Base-by-base conservation (phyloP, 257 asterid genomes). In the Gentiana dahurica region DNA sequence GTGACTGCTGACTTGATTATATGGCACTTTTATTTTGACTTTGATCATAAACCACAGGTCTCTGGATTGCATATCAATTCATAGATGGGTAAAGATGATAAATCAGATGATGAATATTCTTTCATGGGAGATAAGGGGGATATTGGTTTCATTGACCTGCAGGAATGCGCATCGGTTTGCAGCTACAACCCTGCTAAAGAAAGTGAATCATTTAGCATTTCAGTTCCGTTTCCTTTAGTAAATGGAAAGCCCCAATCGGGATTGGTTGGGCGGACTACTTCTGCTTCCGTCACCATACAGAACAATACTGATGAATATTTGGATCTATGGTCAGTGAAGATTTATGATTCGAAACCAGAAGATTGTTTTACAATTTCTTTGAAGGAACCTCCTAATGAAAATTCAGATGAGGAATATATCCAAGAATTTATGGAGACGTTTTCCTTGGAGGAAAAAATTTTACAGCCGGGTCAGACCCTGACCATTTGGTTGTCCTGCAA, bases 341-440 rank as follows among this genome's bases (percentile, higher is more conserved):
- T 92, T 46, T 92, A 88, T 36, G 91, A 92, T 66, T 75, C 99
- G 4, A 92, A 92, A 67, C 99, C 99, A 3, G 84, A 68, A 64
- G 71, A 76, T 44, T 69, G 94, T 0, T 92, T 92, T 51, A 83
- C 80, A 0, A 68, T 92, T 5, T 92, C 99, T 10, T 32, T 92
- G 56, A 76, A 78, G 90, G 65, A 88, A 74, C 99, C 99, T 64
- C 97, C 95, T 33, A 69, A 69, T 51, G 74, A 71, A 9, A 67
- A 69, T 54, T 82, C 94, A 11, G 94, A 88, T 4, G 76, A 33
- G 65, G 65, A 77, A 35, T 74, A 72, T 55, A 71, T 74, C 58
- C 65, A 62, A 72, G 79, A 65, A 43, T 91, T 85, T 51, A 7
- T 81, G 66, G 97, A 85, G 71, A 59, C 89, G 6, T 62, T 66